Conservation (phyloP, 257 asterid species). For the Solanum gracilifrons region DNA sequence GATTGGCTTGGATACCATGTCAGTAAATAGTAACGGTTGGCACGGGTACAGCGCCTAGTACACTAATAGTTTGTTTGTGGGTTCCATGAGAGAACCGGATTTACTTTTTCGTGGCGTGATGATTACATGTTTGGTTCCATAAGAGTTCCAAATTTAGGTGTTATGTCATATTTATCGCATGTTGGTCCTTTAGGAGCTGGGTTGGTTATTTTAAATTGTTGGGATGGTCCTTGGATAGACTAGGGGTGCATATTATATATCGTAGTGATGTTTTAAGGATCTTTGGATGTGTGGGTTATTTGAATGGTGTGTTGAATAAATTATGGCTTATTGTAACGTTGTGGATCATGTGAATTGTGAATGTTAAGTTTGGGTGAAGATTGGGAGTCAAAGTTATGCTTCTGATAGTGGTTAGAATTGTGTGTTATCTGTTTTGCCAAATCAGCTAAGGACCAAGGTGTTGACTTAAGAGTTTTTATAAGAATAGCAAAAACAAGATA, state of each 20-base stretch:
- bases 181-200: neutral
- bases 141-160: neutral
- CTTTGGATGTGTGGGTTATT: neutral
- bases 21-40: neutral
- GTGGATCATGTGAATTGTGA: neutral
- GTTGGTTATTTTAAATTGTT: neutral
- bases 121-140: neutral
- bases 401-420: neutral
- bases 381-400: neutral
- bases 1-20: neutral
- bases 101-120: too few relatives aligned
- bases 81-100: neutral
- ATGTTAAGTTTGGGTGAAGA: neutral
- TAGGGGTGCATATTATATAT: neutral
- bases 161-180: neutral
- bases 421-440: neutral
- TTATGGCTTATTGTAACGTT: neutral
- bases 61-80: neutral
- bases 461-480: neutral
- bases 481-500: neutral
- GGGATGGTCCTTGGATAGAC: neutral
- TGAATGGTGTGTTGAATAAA: too few relatives aligned
- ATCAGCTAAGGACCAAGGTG: neutral
- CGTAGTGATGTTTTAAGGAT: too few relatives aligned
- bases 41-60: neutral